Evolutionary conservation across 2,329 filamentous ascomycete genomes (phyloP).

Genomic region (Clonostachys rhizophaga): DNA sequence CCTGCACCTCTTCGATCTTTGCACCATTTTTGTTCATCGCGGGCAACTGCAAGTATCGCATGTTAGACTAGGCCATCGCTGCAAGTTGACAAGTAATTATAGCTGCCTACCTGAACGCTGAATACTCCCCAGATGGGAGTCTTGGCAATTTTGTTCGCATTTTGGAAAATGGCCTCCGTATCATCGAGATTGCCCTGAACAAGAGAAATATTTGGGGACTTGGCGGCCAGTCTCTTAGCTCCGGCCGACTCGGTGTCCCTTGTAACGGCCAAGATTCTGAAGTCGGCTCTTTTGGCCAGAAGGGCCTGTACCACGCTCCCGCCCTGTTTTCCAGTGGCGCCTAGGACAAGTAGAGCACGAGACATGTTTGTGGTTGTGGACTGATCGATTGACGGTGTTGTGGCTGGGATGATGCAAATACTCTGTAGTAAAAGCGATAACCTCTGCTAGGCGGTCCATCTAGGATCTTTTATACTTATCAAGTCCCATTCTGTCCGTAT

Average conservation of each 20-base stretch:
- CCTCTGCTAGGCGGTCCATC: too few relatives aligned
- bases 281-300: slow-evolving; percentile 19
- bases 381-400: too few relatives aligned
- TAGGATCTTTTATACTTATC: too few relatives aligned
- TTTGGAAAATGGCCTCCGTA: slow-evolving; percentile 40
- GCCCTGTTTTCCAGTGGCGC: slow-evolving; percentile 31
- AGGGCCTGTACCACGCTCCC: slow-evolving; percentile 24
- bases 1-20: slow-evolving; percentile 31
- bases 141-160: slow-evolving; percentile 17
- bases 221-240: slow-evolving; percentile 39
- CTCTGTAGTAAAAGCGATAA: too few relatives aligned
- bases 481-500: too few relatives aligned
- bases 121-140: slow-evolving; percentile 54
- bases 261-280: slow-evolving; percentile 55
- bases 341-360: slow-evolving; percentile 22
- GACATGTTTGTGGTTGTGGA: too few relatives aligned
- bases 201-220: slow-evolving; percentile 43
- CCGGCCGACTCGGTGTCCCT: slow-evolving; percentile 45
- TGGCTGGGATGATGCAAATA: too few relatives aligned
- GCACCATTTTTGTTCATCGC: slow-evolving; percentile 6
- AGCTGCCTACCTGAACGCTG: slow-evolving; percentile 45
- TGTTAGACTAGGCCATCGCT: too few relatives aligned
- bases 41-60: neutral
- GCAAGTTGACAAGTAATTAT: too few relatives aligned
- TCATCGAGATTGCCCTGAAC: slow-evolving; percentile 55